Base-by-base conservation (phyloP, 1,284 basidiomycete genomes). In the Rhodotorula sp. region DNA sequence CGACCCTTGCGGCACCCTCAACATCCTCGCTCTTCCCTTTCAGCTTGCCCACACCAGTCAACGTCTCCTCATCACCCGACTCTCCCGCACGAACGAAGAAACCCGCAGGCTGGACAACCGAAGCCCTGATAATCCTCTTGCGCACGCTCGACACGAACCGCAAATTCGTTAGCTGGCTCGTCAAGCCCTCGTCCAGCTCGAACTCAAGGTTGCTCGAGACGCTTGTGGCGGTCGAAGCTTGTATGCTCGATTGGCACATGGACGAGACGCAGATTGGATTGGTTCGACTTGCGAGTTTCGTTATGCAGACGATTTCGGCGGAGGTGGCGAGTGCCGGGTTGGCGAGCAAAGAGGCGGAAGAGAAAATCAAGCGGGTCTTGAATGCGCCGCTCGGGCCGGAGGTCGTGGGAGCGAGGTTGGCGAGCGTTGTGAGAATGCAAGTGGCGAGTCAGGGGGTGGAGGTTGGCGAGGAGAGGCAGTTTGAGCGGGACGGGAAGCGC, bases 201-300 rank as follows among this genome's bases (percentile, higher is more conserved):
- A 40, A 18, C 10, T 40, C 55, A 37, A 26, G 6, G n/a, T 44
- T n/a, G 16, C 87, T 86, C 4, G 86, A 87, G 78, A 88, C 92
- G 75, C 76, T 94, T 20, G 81, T 93, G 44, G 88, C 90, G 78
- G 84, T 95, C 51, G 80, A 94, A 24, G 88, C 88, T 75, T 89
- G 89, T 77, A 86, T 86, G 65, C 82, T 94, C 30, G 91, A 94
- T 70, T 87, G 90, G 78, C 94, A 93, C 79, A 91, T 92, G 76
- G 92, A 92, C 80, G 90, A 92, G 74, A 91, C 94, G 66, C 88
- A 94, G 82, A 90, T 96, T 76, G 94, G 93, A 0, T 82, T 97
- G 34, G 92, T 94, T 75, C 86, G 94, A 57, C 87, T 92, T 6
- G 83, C 95, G 44, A 91, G 92, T 4, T 97, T 96, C 80, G 89